A percentile compares a stretch with the other conserved stretches of the same genome.
phyloP scores from a whole-genome alignment of 2,329 filamentous ascomycete species.

The Chaetomiaceae sp. region DNA sequence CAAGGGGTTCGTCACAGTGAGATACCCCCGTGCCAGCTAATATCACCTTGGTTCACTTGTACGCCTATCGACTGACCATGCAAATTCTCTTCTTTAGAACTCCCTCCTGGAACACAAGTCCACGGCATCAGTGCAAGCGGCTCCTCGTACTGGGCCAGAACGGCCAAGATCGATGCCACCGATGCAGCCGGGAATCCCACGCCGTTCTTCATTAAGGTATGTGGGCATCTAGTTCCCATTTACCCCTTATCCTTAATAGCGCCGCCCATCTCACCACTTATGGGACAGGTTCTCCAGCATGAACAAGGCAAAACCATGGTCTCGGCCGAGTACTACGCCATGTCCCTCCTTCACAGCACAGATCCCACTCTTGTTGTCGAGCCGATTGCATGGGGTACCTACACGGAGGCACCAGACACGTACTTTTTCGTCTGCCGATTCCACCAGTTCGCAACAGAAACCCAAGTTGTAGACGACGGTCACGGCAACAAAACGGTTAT shows the following conservation, averaged over 20 bases:
- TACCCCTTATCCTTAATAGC: too few relatives aligned
- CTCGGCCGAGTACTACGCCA: slow-evolving; percentile 37
- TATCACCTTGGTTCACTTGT: not conserved
- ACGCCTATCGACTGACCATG: not conserved
- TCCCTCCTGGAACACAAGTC: slow-evolving; percentile 5
- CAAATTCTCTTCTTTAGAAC: too few relatives aligned
- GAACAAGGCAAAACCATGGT: slow-evolving; percentile 28
- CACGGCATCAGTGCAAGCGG: slow-evolving; percentile 3
- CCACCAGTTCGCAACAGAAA: not conserved
- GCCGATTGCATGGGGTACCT: slow-evolving; percentile 26
- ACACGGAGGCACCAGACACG: not conserved
- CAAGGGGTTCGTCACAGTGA: slow-evolving; percentile 1
- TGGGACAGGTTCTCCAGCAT: slow-evolving; percentile 6
- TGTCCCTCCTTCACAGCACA: slow-evolving; percentile 31
- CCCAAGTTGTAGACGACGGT: not conserved
- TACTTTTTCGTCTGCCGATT: slow-evolving; percentile 6
- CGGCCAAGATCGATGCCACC: slow-evolving; percentile 9
- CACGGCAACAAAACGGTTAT: too few relatives aligned
- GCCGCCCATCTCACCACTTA: too few relatives aligned
- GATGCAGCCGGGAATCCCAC: slow-evolving; percentile 16
- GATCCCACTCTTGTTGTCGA: slow-evolving; percentile 31
- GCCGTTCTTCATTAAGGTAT: slow-evolving; percentile 23
- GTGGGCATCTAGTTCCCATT: not conserved
- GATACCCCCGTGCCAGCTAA: not conserved
- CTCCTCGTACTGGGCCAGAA: slow-evolving; percentile 11